These are phyloP conservation scores for Eimeria tenella DNA, from an alignment of 169 alveolate genomes.

Conservation along the genomic window DNA sequence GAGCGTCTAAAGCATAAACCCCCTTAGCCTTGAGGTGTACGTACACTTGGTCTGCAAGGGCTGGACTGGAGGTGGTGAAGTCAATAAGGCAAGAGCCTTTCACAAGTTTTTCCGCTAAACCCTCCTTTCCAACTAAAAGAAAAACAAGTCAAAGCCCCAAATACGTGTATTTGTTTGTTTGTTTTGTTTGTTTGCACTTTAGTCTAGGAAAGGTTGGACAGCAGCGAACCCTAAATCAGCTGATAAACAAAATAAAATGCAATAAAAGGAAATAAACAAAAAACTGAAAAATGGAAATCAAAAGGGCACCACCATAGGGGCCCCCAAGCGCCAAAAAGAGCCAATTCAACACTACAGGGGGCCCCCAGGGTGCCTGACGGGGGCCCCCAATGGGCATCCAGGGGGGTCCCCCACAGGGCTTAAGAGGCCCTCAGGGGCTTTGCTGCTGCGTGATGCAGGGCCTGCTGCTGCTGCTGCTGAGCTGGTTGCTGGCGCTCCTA, in stretches of 20 bases:
- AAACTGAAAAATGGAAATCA: not conserved
- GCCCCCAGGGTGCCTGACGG: too few species aligned
- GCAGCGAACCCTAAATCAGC: not conserved
- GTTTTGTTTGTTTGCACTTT: not conserved
- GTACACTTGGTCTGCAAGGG: constrained; percentile 84
- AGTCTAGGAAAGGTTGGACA: not conserved
- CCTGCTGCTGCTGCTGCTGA: not conserved
- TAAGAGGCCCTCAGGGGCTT: constrained; percentile 26
- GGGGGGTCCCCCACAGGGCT: too few species aligned
- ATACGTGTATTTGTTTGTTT: not conserved
- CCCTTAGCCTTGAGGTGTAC: constrained; percentile 79
- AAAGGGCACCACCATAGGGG: not conserved
- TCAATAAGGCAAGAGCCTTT: constrained; percentile 87
- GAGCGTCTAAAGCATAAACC: constrained; percentile 87
- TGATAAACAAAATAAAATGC: not conserved
- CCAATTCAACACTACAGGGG: too few species aligned
- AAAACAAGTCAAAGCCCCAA: not conserved
- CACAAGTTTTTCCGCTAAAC: constrained; percentile 84
- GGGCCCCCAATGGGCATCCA: too few species aligned
- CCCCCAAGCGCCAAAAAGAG: too few species aligned
- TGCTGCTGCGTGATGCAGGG: not conserved
- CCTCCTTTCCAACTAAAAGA: constrained; percentile 80
- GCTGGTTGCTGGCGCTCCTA: not conserved
- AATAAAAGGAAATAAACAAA: not conserved
- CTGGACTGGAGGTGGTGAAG: constrained; percentile 90